Conservation (phyloP, 352 stramenopile genomes). For the Globisporangium middletonii region DNA sequence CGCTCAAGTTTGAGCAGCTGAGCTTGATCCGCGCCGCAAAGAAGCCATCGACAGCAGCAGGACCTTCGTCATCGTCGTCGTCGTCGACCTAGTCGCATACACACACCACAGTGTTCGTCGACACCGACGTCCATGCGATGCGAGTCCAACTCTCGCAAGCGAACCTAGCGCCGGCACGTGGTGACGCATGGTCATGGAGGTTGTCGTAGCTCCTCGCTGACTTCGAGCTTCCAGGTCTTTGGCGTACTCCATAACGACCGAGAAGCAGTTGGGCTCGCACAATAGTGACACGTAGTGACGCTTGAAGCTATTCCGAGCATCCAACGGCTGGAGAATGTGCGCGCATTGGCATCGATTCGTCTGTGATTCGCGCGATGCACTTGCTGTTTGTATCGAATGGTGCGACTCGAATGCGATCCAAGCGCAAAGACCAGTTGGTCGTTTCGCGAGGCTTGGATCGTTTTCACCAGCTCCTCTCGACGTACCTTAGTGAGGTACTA, state of each 20-base stretch:
- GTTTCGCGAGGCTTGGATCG: slow-evolving; percentile 14
- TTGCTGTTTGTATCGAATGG: neutral
- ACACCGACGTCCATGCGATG: too few relatives aligned
- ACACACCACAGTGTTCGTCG: too few relatives aligned
- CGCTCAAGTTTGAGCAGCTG: slow-evolving; percentile 61
- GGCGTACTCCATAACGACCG: too few relatives aligned
- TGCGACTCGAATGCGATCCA: neutral
- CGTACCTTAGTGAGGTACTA: too few relatives aligned
- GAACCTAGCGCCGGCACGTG: too few relatives aligned
- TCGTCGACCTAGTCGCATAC: neutral
- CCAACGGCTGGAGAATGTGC: neutral
- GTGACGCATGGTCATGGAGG: too few relatives aligned
- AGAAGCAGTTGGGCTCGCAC: too few relatives aligned
- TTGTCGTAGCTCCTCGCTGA: too few relatives aligned
- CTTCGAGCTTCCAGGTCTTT: too few relatives aligned
- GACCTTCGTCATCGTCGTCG: neutral
- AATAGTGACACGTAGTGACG: too few relatives aligned
- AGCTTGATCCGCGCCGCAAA: slow-evolving; percentile 68
- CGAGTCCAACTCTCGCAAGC: too few relatives aligned
- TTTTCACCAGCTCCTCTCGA: neutral
- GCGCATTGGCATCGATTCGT: neutral
- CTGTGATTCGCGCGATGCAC: too few relatives aligned
- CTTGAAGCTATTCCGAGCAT: neutral
- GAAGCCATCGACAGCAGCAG: slow-evolving; percentile 6
- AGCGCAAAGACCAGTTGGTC: slow-evolving; percentile 5